Percentiles rank a stretch among this genome's conserved stretches.
These are phyloP conservation scores for Ceriops decandra DNA, from an alignment of 345 rosid genomes.

Conservation along the genomic window DNA sequence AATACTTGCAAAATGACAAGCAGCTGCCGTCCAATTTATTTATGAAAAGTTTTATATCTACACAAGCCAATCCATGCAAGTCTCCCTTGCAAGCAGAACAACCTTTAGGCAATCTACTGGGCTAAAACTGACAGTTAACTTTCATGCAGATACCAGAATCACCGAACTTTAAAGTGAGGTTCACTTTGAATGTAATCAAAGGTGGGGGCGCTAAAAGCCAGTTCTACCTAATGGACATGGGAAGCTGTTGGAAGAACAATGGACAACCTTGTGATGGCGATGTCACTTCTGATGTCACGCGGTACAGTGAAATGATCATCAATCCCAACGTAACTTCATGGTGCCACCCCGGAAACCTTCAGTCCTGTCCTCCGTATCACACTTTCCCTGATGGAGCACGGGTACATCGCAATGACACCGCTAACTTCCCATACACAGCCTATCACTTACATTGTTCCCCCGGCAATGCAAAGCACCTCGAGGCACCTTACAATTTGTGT, in stretches of 20 bases:
- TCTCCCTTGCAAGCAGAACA: conserved; percentile 8
- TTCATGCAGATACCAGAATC: conserved; percentile 25
- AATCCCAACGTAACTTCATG: conserved; percentile 22
- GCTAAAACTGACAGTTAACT: not conserved
- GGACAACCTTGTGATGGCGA: conserved; percentile 26
- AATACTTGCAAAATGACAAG: no score
- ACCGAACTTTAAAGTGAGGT: conserved; percentile 31
- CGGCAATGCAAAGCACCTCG: conserved; percentile 19
- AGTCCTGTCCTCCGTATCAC: conserved; percentile 25
- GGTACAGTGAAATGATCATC: conserved; percentile 31
- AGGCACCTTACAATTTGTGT: conserved; percentile 22
- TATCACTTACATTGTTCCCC: conserved; percentile 27
- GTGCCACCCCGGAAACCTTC: conserved; percentile 21
- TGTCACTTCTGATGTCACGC: conserved; percentile 22
- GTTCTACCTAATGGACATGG: conserved; percentile 29
- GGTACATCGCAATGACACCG: conserved; percentile 25
- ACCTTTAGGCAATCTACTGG: not conserved
- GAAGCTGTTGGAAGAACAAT: conserved; percentile 33
- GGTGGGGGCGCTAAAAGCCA: conserved; percentile 29
- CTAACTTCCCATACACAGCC: conserved; percentile 20
- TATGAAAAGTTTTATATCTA: not conserved
- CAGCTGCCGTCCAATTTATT: no score
- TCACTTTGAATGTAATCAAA: conserved; percentile 21
- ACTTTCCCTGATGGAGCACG: conserved; percentile 21
- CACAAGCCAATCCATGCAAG: not conserved